A percentile compares a stretch with the other conserved stretches of the same genome.
Conservation (phyloP, 768 basidiomycete genomes). For the Leucosporidium scottii region DNA sequence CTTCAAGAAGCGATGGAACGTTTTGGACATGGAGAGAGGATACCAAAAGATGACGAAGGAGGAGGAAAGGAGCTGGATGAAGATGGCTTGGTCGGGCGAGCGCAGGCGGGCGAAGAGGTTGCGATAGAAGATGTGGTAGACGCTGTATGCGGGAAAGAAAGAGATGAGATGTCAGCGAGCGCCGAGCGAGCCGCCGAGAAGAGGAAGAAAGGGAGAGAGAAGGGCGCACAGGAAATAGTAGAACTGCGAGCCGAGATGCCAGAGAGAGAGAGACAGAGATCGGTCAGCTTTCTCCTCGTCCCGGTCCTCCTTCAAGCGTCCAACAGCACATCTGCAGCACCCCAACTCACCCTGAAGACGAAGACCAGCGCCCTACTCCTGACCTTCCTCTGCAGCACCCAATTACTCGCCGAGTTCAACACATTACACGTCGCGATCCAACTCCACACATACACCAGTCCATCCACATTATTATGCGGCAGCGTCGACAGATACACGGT, state of each 20-base stretch:
- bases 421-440: conserved; percentile 42
- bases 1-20: conserved; percentile 40
- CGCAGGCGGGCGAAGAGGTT: conserved; percentile 44
- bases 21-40: conserved; percentile 45
- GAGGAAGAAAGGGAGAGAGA: conserved; percentile 35
- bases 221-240: neutral
- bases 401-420: conserved; percentile 41
- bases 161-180: conserved; percentile 11
- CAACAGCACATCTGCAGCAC: too few relatives aligned
- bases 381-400: conserved; percentile 44
- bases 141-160: neutral
- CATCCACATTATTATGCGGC: conserved; percentile 45
- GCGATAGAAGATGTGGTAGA: conserved; percentile 27
- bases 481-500: conserved; percentile 45
- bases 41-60: conserved; percentile 42
- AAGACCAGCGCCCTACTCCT: conserved; percentile 44
- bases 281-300: too few relatives aligned
- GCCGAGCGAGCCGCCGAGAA: conserved; percentile 37
- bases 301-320: too few relatives aligned
- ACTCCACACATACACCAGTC: conserved; percentile 45
- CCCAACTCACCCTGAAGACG: conserved; percentile 43
- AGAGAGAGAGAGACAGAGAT: too few relatives aligned
- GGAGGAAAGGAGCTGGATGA: conserved; percentile 43
- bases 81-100: conserved; percentile 42
- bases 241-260: neutral